Percentiles rank a stretch among this genome's conserved stretches.
phyloP scores from a whole-genome alignment of 2,329 filamentous ascomycete genomes.

The Fusarium sp. region DNA sequence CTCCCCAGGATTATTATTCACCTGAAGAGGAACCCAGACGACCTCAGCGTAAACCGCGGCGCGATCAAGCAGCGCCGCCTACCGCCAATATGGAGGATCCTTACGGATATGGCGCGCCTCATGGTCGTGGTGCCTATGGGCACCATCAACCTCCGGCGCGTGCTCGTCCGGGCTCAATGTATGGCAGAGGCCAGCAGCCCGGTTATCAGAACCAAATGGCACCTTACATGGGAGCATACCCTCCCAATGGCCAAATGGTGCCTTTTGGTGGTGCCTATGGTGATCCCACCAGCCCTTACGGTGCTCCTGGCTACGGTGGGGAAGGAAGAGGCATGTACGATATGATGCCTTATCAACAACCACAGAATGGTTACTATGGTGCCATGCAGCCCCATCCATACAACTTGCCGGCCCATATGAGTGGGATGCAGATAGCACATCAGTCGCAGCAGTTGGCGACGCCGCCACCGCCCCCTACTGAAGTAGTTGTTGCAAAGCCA shows the following conservation, averaged over 20 bases:
- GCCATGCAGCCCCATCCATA: conserved; percentile 45
- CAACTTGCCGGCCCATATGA: conserved; percentile 51
- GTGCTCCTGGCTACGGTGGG: conserved; percentile 52
- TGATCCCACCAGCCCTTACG: conserved; percentile 56
- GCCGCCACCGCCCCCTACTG: conserved; percentile 55
- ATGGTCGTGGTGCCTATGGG: conserved; percentile 54
- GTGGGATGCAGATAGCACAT: conserved; percentile 52
- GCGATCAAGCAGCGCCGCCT: conserved; percentile 45
- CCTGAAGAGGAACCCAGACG: conserved; percentile 42
- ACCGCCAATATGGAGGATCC: conserved; percentile 73
- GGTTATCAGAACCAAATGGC: conserved; percentile 62
- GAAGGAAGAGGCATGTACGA: conserved; percentile 58
- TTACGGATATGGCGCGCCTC: conserved; percentile 67
- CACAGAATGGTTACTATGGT: conserved; percentile 49
- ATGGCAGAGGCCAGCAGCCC: conserved; percentile 49
- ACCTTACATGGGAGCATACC: conserved; percentile 55
- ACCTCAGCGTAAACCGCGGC: conserved; percentile 39
- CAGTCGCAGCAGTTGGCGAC: conserved; percentile 17
- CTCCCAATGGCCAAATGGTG: conserved; percentile 59
- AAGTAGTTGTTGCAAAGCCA: conserved; percentile 54
- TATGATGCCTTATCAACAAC: conserved; percentile 63
- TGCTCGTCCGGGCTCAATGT: conserved; percentile 40
- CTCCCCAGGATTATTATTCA: conserved; percentile 50
- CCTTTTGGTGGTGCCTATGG: conserved; percentile 54
- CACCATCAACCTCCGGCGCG: conserved; percentile 28